These are phyloP conservation scores for Kwoniella bestiolae DNA, from an alignment of 768 basidiomycete species.

Conservation along the genomic window DNA sequence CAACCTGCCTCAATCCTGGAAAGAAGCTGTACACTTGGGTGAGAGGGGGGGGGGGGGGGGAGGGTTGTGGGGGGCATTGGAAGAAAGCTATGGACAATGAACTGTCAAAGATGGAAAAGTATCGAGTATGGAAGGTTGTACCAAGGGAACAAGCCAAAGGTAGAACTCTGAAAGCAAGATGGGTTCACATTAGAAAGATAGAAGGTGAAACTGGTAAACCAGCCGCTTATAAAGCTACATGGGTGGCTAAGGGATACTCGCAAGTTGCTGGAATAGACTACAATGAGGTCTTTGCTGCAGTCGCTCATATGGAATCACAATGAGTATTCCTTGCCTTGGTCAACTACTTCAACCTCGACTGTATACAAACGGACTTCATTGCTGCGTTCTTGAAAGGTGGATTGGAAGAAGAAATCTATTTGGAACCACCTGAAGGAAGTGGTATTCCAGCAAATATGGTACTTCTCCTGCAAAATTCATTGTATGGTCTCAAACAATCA, in stretches of 20 bases:
- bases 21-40: slow-evolving; percentile 5
- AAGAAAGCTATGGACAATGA: slow-evolving; percentile 45
- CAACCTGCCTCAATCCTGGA: not conserved
- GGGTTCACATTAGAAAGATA: slow-evolving; percentile 57
- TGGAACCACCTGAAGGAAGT: slow-evolving; percentile 23
- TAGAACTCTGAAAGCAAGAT: slow-evolving; percentile 53
- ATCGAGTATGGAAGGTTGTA: slow-evolving; percentile 50
- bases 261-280: slow-evolving; percentile 26
- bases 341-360: slow-evolving; percentile 22
- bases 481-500: slow-evolving; percentile 33
- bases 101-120: slow-evolving; percentile 32
- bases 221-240: slow-evolving; percentile 29
- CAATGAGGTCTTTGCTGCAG: slow-evolving; percentile 28
- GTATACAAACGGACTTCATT: slow-evolving; percentile 26
- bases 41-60: too few relatives aligned
- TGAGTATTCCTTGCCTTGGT: slow-evolving; percentile 25
- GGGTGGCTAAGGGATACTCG: slow-evolving; percentile 26
- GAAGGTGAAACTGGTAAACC: slow-evolving; percentile 44
- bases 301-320: slow-evolving; percentile 21
- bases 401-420: slow-evolving; percentile 16
- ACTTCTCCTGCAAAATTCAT: slow-evolving; percentile 18
- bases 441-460: not conserved
- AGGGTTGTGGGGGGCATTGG: slow-evolving; percentile 45
- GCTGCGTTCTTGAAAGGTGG: slow-evolving; percentile 29
- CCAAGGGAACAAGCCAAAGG: not conserved